phyloP scores from a whole-genome alignment of 1,139 yeast genomes.

The Yamadazyma mexicana region DNA sequence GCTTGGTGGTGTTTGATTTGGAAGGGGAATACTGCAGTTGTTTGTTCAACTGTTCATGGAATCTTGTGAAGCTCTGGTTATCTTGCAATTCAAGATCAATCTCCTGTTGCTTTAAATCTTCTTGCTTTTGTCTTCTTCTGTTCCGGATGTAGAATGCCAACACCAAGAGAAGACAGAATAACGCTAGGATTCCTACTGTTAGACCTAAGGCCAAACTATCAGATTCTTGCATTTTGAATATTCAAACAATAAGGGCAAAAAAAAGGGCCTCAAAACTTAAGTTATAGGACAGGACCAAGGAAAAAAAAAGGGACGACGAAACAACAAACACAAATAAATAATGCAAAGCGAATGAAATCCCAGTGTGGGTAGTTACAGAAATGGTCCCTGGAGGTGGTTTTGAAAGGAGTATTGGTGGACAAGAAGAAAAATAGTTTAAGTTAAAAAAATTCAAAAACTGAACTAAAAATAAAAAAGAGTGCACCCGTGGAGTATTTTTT shows the following conservation, averaged over 20 bases:
- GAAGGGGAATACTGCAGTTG: neutral
- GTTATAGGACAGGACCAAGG: too few relatives aligned
- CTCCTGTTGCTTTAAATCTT: constrained; percentile 30
- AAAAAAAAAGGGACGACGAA: too few relatives aligned
- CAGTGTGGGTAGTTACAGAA: too few relatives aligned
- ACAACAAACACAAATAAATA: too few relatives aligned
- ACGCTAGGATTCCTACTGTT: constrained; percentile 44
- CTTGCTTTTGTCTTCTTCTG: constrained; percentile 32
- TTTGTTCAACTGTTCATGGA: constrained; percentile 38
- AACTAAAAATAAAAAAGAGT: neutral
- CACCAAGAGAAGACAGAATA: constrained; percentile 23
- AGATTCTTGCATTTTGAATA: constrained; percentile 19
- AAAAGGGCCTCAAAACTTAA: neutral
- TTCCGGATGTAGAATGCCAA: constrained; percentile 30
- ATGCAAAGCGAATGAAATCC: too few relatives aligned
- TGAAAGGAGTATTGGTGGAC: neutral
- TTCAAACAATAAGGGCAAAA: neutral
- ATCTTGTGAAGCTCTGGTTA: constrained; percentile 37
- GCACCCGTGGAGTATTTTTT: constrained; percentile 1
- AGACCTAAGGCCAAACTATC: constrained; percentile 39
- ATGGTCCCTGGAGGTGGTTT: too few relatives aligned
- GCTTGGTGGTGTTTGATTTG: neutral
- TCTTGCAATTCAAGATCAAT: constrained; percentile 41
- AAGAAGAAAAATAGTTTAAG: neutral
- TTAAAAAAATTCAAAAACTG: neutral